phyloP scores from a whole-genome alignment of 2,329 filamentous ascomycete genomes.

The Exophiala sp. region DNA sequence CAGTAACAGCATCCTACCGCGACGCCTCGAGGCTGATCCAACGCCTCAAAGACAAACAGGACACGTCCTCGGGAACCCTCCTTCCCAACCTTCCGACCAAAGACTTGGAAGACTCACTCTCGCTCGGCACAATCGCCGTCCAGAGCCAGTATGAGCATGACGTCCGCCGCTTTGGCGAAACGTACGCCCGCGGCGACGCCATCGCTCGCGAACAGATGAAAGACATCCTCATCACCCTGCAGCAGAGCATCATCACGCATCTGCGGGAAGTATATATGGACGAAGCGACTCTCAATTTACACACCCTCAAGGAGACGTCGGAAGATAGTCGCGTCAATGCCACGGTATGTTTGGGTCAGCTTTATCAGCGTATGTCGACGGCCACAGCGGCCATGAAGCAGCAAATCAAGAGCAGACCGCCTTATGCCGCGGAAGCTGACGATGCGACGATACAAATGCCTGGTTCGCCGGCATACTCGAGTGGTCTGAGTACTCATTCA shows the following conservation, averaged over 20 bases:
- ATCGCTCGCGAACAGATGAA: constrained; percentile 36
- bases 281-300: constrained; percentile 31
- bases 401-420: constrained; percentile 2
- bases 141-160: constrained; percentile 34
- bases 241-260: constrained; percentile 34
- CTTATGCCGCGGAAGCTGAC: constrained; percentile 11
- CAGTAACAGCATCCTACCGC: constrained; percentile 32
- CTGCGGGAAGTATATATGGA: constrained; percentile 32
- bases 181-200: constrained; percentile 35
- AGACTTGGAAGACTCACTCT: constrained; percentile 35
- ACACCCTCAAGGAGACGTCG: constrained; percentile 32
- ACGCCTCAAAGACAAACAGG: constrained; percentile 29
- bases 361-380: constrained; percentile 33
- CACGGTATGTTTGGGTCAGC: constrained; percentile 32
- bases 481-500: constrained; percentile 22
- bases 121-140: constrained; percentile 32
- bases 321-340: constrained; percentile 34
- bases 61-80: constrained; percentile 16
- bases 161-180: constrained; percentile 32
- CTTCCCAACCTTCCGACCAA: constrained; percentile 24
- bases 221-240: constrained; percentile 36
- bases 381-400: constrained; percentile 23
- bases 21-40: constrained; percentile 31
- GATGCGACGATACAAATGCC: constrained; percentile 4
- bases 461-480: constrained; percentile 16